These are phyloP conservation scores for Aristolochia fimbriata DNA, from an alignment of 164 flowering plant species.

Conservation along the genomic window DNA sequence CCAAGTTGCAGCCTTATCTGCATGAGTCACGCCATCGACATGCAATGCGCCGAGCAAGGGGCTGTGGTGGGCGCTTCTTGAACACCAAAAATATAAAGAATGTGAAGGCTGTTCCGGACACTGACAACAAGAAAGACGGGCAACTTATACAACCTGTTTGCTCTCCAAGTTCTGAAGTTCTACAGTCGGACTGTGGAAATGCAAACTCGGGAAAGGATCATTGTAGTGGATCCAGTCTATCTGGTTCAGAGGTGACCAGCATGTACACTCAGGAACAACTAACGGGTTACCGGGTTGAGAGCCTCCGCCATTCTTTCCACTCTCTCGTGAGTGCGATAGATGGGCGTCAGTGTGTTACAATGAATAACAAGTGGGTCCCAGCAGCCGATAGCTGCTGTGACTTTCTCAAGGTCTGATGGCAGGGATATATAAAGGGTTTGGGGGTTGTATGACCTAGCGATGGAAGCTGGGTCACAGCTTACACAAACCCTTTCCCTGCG, in stretches of 20 bases:
- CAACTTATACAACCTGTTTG: slow-evolving; percentile 21
- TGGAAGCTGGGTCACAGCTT: slow-evolving; percentile 2
- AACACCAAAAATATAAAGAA: slow-evolving; percentile 35
- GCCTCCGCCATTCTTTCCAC: slow-evolving; percentile 28
- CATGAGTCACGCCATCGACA: slow-evolving; percentile 90
- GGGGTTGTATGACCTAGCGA: slow-evolving; percentile 3
- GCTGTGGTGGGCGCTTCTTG: slow-evolving; percentile 82
- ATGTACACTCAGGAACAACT: slow-evolving; percentile 34
- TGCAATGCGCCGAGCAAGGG: slow-evolving; percentile 84
- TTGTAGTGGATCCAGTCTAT: slow-evolving; percentile 21
- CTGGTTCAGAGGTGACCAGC: slow-evolving; percentile 61
- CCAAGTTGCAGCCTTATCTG: slow-evolving; percentile 54
- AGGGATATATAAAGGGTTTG: slow-evolving; percentile 17
- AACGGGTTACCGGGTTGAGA: slow-evolving; percentile 24
- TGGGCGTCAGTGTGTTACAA: slow-evolving; percentile 22
- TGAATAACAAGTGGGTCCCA: slow-evolving; percentile 49
- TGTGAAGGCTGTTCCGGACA: slow-evolving; percentile 17
- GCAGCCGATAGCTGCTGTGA: slow-evolving; percentile 47
- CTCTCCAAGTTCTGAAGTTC: slow-evolving; percentile 52
- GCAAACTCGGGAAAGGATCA: slow-evolving; percentile 37
- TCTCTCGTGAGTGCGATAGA: slow-evolving; percentile 28
- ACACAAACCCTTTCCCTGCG: slow-evolving; percentile 19
- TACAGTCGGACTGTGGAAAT: slow-evolving; percentile 44
- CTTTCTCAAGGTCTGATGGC: slow-evolving; percentile 37
- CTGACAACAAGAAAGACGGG: slow-evolving; percentile 9